Evolutionary conservation across 345 rosid species (phyloP).

Genomic region (Populus deltoides): DNA sequence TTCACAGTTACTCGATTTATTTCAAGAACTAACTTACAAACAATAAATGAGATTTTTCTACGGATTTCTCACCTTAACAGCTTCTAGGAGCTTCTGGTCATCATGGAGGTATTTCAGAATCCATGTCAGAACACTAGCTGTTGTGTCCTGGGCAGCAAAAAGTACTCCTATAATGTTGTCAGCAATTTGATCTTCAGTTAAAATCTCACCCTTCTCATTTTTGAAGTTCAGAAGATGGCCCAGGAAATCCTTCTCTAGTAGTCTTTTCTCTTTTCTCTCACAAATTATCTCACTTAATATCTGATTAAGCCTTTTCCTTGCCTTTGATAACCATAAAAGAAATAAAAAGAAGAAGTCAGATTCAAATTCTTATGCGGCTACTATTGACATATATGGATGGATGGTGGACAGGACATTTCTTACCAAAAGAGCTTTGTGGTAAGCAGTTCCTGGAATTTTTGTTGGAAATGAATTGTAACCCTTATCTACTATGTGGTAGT

Average conservation of each 20-base stretch:
- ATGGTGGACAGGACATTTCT: background rate
- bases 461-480: conserved; percentile 38
- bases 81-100: conserved; percentile 39
- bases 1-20: background rate
- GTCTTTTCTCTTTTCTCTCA: conserved; percentile 34
- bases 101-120: conserved; percentile 48
- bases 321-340: conserved; percentile 13
- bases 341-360: background rate
- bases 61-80: conserved; percentile 36
- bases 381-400: background rate
- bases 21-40: background rate
- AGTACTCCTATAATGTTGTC: conserved; percentile 60
- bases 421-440: conserved; percentile 27
- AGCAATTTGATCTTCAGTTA: conserved; percentile 47
- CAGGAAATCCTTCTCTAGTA: conserved; percentile 38
- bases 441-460: conserved; percentile 28
- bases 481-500: conserved; percentile 22
- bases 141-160: conserved; percentile 66
- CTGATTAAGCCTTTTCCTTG: conserved; percentile 31
- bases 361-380: background rate
- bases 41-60: background rate
- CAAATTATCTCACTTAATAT: conserved; percentile 29
- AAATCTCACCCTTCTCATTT: conserved; percentile 22
- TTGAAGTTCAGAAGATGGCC: conserved; percentile 35
- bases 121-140: conserved; percentile 65